These are phyloP conservation scores for Magnusiomyces magnusii DNA, from an alignment of 1,139 yeast species.

Conservation along the genomic window DNA sequence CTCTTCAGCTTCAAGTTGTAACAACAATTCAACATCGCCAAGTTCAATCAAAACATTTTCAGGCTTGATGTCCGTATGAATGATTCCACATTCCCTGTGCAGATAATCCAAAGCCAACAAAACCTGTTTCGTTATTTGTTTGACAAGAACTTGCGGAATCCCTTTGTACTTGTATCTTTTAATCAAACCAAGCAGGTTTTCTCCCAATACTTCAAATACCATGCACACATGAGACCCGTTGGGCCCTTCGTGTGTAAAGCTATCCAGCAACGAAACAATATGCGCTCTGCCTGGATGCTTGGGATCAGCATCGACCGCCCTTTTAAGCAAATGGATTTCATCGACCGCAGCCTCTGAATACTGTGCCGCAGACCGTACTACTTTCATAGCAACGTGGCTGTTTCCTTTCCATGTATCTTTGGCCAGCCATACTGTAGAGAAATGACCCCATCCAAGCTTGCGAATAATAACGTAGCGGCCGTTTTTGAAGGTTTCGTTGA, in stretches of 20 bases:
- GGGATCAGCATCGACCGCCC: conserved; percentile 43
- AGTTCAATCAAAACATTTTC: conserved; percentile 81
- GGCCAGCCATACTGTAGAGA: conserved; percentile 85
- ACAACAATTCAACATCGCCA: conserved; percentile 66
- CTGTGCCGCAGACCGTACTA: conserved; percentile 61
- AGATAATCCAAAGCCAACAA: conserved; percentile 69
- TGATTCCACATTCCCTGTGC: conserved; percentile 81
- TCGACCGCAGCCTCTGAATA: conserved; percentile 84
- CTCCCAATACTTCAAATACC: conserved; percentile 88
- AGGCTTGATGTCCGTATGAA: conserved; percentile 86
- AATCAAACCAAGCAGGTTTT: conserved; percentile 64
- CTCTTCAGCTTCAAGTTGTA: conserved; percentile 49
- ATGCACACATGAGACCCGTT: conserved; percentile 80
- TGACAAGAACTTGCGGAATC: conserved; percentile 63
- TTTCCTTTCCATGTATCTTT: conserved; percentile 40
- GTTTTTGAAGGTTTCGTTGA: conserved; percentile 59
- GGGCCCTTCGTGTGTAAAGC: conserved; percentile 70
- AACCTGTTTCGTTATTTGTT: conserved; percentile 74
- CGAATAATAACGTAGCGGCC: conserved; percentile 60
- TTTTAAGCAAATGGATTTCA: conserved; percentile 58
- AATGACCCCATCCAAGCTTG: conserved; percentile 90
- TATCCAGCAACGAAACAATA: conserved; percentile 63
- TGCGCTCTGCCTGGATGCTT: conserved; percentile 65
- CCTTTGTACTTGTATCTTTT: conserved; percentile 62
- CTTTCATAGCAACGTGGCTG: conserved; percentile 73